These are phyloP conservation scores for Brassica hybrid DNA, from an alignment of 441 rosid species.

Conservation along the genomic window DNA sequence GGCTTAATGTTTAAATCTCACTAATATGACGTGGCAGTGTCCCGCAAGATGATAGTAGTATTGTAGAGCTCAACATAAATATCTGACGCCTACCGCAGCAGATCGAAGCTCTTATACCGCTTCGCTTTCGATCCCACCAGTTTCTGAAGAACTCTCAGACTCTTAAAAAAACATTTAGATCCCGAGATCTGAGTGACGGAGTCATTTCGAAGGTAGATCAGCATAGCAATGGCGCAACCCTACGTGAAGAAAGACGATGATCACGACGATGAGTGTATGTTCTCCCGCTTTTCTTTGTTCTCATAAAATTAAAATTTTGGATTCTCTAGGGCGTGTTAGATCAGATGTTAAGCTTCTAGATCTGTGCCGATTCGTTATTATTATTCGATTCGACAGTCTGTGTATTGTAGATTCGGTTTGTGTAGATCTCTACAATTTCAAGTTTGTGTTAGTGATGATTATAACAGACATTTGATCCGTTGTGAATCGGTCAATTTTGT, in stretches of 20 bases:
- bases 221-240: constrained; percentile 81
- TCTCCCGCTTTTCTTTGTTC: background rate
- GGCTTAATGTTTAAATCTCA: too few species aligned
- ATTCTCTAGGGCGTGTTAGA: constrained; percentile 3
- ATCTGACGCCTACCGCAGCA: constrained; percentile 12
- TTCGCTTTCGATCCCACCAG: constrained; percentile 19
- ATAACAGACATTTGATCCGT: constrained; percentile 13
- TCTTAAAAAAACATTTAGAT: background rate
- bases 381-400: background rate
- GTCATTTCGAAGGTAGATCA: constrained; percentile 41
- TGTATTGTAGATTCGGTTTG: constrained; percentile 14
- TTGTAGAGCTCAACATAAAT: background rate
- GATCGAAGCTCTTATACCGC: constrained; percentile 25
- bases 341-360: constrained; percentile 46
- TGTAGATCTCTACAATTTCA: constrained; percentile 29
- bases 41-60: constrained; percentile 9
- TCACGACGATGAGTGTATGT: constrained; percentile 94
- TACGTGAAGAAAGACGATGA: constrained; percentile 97
- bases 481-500: background rate
- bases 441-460: background rate
- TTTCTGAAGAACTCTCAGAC: background rate
- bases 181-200: constrained; percentile 34
- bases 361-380: constrained; percentile 44
- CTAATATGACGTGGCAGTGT: constrained; percentile 33
- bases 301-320: constrained; percentile 1